These are phyloP conservation scores for Trichosanthes truncata DNA, from an alignment of 306 rosid genomes.

Conservation along the genomic window DNA sequence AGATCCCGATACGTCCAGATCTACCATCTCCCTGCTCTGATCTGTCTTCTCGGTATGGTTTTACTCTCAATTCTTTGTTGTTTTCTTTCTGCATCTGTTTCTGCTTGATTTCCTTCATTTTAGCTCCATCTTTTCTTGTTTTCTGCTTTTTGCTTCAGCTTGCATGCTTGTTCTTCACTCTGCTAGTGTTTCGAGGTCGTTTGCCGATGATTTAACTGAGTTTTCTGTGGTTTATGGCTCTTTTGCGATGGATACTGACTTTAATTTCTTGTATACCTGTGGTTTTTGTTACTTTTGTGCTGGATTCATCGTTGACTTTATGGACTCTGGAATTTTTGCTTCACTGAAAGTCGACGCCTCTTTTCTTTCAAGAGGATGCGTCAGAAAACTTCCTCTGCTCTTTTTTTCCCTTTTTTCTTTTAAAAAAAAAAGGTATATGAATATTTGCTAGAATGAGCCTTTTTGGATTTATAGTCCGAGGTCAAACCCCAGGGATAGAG, in stretches of 20 bases:
- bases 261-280: not conserved
- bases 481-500: not conserved
- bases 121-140: not conserved
- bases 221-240: not conserved
- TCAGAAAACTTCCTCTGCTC: not conserved
- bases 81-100: not conserved
- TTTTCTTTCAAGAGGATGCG: not conserved
- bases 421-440: not conserved
- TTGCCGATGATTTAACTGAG: not conserved
- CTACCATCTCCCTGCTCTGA: constrained; percentile 13
- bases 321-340: not conserved
- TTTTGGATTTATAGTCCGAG: not conserved
- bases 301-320: constrained; percentile 6
- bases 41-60: constrained; percentile 7
- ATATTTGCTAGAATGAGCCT: not conserved
- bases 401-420: not conserved
- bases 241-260: not conserved
- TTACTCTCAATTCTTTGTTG: not conserved
- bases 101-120: not conserved
- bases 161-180: not conserved
- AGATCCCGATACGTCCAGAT: constrained; percentile 14
- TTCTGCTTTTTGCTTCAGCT: not conserved
- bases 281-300: not conserved
- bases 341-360: not conserved
- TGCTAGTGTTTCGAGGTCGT: not conserved